Evolutionary conservation across 1,284 basidiomycete genomes (phyloP).

Genomic region (Microbotryomycetes sp.): DNA sequence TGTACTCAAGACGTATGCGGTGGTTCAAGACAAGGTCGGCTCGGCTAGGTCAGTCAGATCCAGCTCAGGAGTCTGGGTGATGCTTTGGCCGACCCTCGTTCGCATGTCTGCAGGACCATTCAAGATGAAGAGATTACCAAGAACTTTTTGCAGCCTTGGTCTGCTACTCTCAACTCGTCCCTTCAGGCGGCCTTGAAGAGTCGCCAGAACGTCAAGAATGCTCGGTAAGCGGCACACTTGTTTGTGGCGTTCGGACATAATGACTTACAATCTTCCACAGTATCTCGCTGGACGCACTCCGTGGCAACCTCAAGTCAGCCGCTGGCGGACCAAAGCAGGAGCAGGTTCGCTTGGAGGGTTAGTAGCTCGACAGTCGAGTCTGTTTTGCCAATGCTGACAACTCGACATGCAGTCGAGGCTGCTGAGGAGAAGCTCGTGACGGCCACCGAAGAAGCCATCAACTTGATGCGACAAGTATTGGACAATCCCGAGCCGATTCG

Average conservation of each 20-base stretch:
- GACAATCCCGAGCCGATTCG: constrained; percentile 95
- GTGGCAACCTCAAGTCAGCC: constrained; percentile 64
- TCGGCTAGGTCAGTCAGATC: constrained; percentile 52
- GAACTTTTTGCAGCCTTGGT: constrained; percentile 85
- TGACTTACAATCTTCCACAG: constrained; percentile 4
- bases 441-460: constrained; percentile 96
- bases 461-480: constrained; percentile 93
- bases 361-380: neutral
- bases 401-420: constrained; percentile 71
- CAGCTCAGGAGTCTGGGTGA: no score
- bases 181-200: constrained; percentile 85
- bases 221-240: constrained; percentile 55
- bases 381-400: neutral
- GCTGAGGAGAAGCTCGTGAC: constrained; percentile 93
- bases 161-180: constrained; percentile 70
- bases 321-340: constrained; percentile 64
- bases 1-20: constrained; percentile 70
- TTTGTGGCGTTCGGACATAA: neutral
- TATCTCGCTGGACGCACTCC: constrained; percentile 29
- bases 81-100: neutral
- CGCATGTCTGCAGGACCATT: neutral
- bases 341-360: constrained; percentile 56
- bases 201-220: constrained; percentile 74
- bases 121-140: constrained; percentile 42
- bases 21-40: constrained; percentile 82